Percentiles rank a stretch among this genome's conserved stretches.
Evolutionary conservation across 1,284 basidiomycete species (phyloP).

Genomic region (Naganishia albida): DNA sequence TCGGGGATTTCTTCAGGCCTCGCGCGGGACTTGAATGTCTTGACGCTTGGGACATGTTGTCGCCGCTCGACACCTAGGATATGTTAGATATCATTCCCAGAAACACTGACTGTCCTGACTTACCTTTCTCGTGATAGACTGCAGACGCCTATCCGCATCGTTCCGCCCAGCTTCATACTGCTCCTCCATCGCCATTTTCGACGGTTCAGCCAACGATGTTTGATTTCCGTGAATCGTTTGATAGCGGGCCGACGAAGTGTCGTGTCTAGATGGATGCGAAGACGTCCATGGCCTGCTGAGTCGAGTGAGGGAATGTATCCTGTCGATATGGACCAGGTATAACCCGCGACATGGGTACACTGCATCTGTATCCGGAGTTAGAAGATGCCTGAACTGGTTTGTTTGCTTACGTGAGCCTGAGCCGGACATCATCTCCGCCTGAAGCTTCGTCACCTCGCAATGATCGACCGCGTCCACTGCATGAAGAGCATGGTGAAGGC

Average conservation of each 20-base stretch:
- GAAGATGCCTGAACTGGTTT: slow-evolving; percentile 21
- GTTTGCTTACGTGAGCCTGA: slow-evolving; percentile 10
- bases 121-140: slow-evolving; percentile 29
- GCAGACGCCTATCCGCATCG: slow-evolving; percentile 8
- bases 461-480: not conserved
- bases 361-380: slow-evolving; percentile 1
- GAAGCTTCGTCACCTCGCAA: slow-evolving; percentile 4
- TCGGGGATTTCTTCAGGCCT: slow-evolving; percentile 10
- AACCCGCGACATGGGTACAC: not conserved
- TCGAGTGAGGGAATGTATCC: not conserved
- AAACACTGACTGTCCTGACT: not conserved
- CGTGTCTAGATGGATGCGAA: too few species aligned
- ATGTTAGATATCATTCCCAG: not conserved
- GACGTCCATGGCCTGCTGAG: too few species aligned
- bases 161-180: not conserved
- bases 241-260: too few species aligned
- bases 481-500: slow-evolving; percentile 1
- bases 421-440: not conserved
- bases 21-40: not conserved
- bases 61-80: slow-evolving; percentile 15
- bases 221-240: too few species aligned
- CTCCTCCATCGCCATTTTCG: slow-evolving; percentile 1
- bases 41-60: slow-evolving; percentile 9
- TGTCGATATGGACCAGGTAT: not conserved
- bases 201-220: too few species aligned